Evolutionary conservation across 305 asterid genomes (phyloP).

Genomic region (Euphrasia arctica): DNA sequence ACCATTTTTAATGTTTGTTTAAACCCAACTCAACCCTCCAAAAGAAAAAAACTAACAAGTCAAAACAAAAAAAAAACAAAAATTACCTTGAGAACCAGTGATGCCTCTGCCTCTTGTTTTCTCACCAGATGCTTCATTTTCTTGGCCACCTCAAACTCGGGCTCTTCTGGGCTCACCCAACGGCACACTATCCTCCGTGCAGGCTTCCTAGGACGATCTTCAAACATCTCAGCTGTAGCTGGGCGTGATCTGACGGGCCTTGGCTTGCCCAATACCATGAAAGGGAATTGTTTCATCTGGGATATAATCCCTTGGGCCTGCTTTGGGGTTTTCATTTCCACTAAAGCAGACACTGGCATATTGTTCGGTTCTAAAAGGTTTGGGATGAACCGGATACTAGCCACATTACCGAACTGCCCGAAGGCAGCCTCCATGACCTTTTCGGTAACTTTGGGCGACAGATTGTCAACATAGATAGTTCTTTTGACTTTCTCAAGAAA

Average conservation of each 20-base stretch:
- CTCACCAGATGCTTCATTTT: conserved; percentile 40
- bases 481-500: conserved; percentile 61
- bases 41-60: background rate
- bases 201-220: conserved; percentile 65
- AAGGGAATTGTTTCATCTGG: conserved; percentile 39
- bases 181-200: conserved; percentile 42
- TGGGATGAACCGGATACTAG: conserved; percentile 47
- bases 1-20: background rate
- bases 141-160: conserved; percentile 56
- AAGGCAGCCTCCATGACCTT: conserved; percentile 56
- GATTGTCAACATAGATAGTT: conserved; percentile 54
- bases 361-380: conserved; percentile 43
- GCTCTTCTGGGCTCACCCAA: conserved; percentile 63
- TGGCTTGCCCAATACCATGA: conserved; percentile 83
- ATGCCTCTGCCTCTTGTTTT: conserved; percentile 58
- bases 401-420: conserved; percentile 63
- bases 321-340: conserved; percentile 62
- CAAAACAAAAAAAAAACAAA: background rate
- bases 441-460: conserved; percentile 58
- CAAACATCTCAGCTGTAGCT: conserved; percentile 69
- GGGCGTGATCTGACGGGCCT: conserved; percentile 67
- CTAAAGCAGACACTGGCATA: conserved; percentile 53
- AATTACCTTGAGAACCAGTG: conserved; percentile 48
- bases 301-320: conserved; percentile 44
- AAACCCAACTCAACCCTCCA: background rate